Evolutionary conservation across 2,329 filamentous ascomycete genomes (phyloP), one percentile per base, ranked within the genome.

Genomic region (Chaetomiaceae sp.): DNA sequence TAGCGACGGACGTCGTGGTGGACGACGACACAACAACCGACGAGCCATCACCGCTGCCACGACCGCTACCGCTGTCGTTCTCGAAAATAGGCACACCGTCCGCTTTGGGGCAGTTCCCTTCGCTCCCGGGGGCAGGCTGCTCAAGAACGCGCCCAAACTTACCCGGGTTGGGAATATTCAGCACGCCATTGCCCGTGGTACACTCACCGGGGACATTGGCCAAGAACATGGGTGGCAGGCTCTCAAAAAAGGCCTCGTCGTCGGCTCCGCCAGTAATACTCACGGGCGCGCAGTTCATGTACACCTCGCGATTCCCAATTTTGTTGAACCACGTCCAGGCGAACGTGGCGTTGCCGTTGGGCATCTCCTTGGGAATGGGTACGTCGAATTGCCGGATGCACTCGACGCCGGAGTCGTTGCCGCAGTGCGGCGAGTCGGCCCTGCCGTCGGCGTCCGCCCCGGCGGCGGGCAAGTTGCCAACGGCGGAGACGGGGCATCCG

Each of bases 271-370:
- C 62, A 14, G 63, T 64, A 51, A 85, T 77, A 16, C 73, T 72
- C 16, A 85, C 75, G 11, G 76, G 75, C 0, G 82, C 81, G 58
- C 83, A 86, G 65, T 84, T 83, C 80, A 84, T 84, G 71, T 87
- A 87, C 73, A 84, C 80, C 63, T 86, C 82, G 16, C 81, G 73
- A 58, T 84, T 82, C 5, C 82, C 81, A 14, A 81, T 65, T 58
- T 76, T 74, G 67, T 82, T 82, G 66, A 81, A 80, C 78, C 78
- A 81, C 5, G 77, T 80, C 82, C 83, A 85, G 2, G 77, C 76
- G 10, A 86, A 71, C 0, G 84, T 68, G 27, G 79, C 81, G 72
- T 56, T 65, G 61, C 65, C 66, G 14, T 57, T 55, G 8, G 58
- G 49, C 10, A 68, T 44, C 8, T 56, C 55, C 34, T 59, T 58